Evolutionary conservation across 208 protist species (phyloP), one percentile per base, ranked within the genome.

Genomic region (Leptomonas seymouri): DNA sequence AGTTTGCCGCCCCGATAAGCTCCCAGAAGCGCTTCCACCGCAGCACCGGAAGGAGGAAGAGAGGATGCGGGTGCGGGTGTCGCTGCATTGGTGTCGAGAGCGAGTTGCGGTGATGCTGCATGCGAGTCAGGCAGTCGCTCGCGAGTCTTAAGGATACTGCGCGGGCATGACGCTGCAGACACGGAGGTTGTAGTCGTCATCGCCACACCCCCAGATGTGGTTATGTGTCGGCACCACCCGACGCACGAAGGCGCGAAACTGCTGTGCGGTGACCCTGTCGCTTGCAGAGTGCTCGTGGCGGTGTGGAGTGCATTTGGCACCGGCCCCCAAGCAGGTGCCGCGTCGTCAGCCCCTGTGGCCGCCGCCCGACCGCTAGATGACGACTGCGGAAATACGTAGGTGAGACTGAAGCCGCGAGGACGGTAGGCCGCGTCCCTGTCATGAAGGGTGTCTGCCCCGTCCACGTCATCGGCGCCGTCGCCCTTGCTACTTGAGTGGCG

Each of bases 21-120:
- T 23, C 80, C 84, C 5, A 89, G 44, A 11, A 87, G 63, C 30
- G 71, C 73, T 27, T 82, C 81, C 8, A 57, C 60, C 2, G 44
- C 21, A n/a, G 50, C 18, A 21, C 5, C 1, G 3, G 7, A 41
- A 3, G 34, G 3, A 3, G 0, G 48, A 16, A 16, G 30, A 18
- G 27, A 3, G 23, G 16, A 50, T 27, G 14, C 1, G 12, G 39
- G 28, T 7, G 18, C 27, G 9, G 21, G 39, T n/a, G 7, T 45
- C 45, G 34, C 54, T 16, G 34, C 0, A 27, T 8, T 45, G 41
- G 23, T 36, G 56, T 14, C 12, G 21, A 62, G 49, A 8, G n/a
- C 25, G 34, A 59, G 54, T 20, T 59, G 54, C 31, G 23, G 42
- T 1, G 56, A 49, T 12, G 39, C 18, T n/a, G 39, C n/a, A 2